Base-by-base conservation (phyloP, 1,284 basidiomycete genomes). In the Volvariella surrecta region DNA sequence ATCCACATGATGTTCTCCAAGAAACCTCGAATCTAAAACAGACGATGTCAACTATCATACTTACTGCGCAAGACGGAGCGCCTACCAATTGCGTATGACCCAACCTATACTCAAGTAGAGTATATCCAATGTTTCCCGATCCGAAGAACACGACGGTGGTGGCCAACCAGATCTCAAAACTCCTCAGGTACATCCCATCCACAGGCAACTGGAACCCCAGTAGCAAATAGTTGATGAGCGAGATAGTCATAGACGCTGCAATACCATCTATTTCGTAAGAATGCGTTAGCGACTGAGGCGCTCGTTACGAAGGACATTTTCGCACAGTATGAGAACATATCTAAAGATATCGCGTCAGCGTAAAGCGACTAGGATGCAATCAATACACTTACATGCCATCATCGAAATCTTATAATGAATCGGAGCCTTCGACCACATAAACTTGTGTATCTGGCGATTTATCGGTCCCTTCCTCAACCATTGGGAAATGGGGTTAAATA, bases 311-410 rank as follows among this genome's bases (percentile, higher is more conserved):
- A 11, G 11, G 24, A 15, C 18, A 35, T 6, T 15, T n/a, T 55
- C 57, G 46, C 40, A 64, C 62, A 91, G 62, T 91, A 92, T 9
- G 84, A 88, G 62, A 88, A 89, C 79, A 91, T 89, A 62, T 92
- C 85, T 70, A 45, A 4, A 30, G 3, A 21, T 22, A 31, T 9
- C 9, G 9, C n/a, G 32, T n/a, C n/a, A 13, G 44, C 6, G 40
- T 10, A 32, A 32, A 7, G 32, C 38, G 40, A n/a, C n/a, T n/a
- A 15, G 18, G 16, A 28, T 32, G 35, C 32, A 32, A 9, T 6
- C 4, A 7, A 20, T 17, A 24, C 16, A 78, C 82, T 58, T 66
- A 87, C 76, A 84, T 10, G 80, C 68, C 64, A 82, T 58, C 78
- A 82, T 82, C 40, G 72, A 75, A 55, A 89, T 73, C 68, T 91